phyloP scores from a whole-genome alignment of 306 rosid species.

The Lathyrus tuberosus region DNA sequence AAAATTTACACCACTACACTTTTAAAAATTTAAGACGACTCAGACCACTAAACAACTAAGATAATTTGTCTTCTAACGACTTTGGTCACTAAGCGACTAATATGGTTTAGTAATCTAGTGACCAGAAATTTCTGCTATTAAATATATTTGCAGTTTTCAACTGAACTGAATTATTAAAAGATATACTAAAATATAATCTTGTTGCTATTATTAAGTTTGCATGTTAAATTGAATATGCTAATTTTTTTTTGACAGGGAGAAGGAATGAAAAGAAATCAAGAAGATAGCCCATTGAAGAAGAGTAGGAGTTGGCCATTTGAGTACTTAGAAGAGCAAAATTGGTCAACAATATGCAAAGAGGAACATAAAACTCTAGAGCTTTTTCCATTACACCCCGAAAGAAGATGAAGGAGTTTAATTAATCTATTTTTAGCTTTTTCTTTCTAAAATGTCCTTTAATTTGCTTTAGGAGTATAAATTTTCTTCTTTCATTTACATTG shows the following conservation, averaged over 20 bases:
- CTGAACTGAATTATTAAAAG: too few relatives aligned
- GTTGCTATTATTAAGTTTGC: not conserved
- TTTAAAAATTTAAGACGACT: too few relatives aligned
- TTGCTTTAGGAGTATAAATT: constrained; percentile 41
- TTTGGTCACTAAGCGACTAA: too few relatives aligned
- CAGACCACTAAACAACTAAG: too few relatives aligned
- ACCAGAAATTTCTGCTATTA: too few relatives aligned
- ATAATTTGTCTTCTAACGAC: too few relatives aligned
- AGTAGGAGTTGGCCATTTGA: constrained; percentile 80
- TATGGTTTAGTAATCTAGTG: too few relatives aligned
- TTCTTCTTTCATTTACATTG: constrained; percentile 51
- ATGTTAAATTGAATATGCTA: not conserved
- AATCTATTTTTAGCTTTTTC: not conserved
- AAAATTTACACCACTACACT: too few relatives aligned
- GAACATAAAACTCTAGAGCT: constrained; percentile 89
- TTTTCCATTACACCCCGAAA: constrained; percentile 93
- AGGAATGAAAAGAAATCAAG: constrained; percentile 50
- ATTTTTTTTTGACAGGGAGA: constrained; percentile 41
- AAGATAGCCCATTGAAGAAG: constrained; percentile 79
- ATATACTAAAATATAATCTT: not conserved
- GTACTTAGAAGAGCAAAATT: constrained; percentile 56
- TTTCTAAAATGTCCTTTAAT: constrained; percentile 39
- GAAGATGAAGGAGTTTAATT: constrained; percentile 54
- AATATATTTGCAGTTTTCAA: too few relatives aligned
- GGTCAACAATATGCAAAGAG: constrained; percentile 43